phyloP scores from a whole-genome alignment of 805 yeast genomes.

The Saccharomycopsis sp. region DNA sequence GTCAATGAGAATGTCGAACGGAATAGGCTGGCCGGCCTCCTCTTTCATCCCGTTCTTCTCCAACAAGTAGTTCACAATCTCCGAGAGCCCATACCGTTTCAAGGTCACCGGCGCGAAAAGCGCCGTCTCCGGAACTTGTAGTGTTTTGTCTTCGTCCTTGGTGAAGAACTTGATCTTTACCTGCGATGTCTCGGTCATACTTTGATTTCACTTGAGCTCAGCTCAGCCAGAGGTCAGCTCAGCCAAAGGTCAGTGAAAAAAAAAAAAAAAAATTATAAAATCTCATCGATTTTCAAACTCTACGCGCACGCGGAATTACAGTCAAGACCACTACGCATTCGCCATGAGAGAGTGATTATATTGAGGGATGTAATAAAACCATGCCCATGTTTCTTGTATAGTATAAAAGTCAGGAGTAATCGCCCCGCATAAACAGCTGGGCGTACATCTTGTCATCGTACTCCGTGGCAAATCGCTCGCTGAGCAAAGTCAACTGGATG shows the following conservation, averaged over 20 bases:
- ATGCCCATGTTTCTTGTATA: not conserved
- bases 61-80: conserved; percentile 86
- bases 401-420: conserved; percentile 7
- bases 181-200: conserved; percentile 47
- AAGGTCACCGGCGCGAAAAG: conserved; percentile 78
- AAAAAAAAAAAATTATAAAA: too few species aligned
- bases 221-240: too few species aligned
- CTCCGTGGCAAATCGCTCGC: conserved; percentile 77
- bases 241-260: not conserved
- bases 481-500: conserved; percentile 63
- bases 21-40: conserved; percentile 49
- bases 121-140: conserved; percentile 73
- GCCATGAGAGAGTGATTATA: not conserved
- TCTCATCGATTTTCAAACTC: too few species aligned
- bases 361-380: not conserved
- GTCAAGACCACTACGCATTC: not conserved
- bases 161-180: conserved; percentile 78
- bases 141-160: conserved; percentile 64
- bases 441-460: conserved; percentile 83
- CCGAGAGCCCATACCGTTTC: conserved; percentile 87
- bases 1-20: conserved; percentile 87
- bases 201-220: too few species aligned
- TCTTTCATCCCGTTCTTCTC: conserved; percentile 31
- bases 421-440: conserved; percentile 31
- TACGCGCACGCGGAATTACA: too few species aligned